Percentiles rank a stretch among this genome's conserved stretches.
Evolutionary conservation across 768 basidiomycete species (phyloP).

Genomic region (Mycena albidolilacea): DNA sequence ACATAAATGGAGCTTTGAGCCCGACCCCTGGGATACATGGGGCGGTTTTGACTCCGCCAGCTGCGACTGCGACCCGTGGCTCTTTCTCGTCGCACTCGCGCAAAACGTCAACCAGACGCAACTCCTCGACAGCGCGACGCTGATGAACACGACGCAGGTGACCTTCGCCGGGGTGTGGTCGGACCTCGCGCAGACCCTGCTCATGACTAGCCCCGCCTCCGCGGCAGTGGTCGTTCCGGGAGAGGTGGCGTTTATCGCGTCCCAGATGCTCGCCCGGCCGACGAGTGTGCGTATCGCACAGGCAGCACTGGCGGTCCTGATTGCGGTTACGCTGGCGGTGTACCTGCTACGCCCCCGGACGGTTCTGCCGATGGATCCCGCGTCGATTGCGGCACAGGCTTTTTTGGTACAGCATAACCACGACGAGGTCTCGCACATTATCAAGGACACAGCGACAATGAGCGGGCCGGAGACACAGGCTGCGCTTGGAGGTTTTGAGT

Average conservation of each 20-base stretch:
- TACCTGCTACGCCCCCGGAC: conserved; percentile 8
- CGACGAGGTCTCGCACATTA: not conserved
- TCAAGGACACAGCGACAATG: conserved; percentile 11
- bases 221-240: not conserved
- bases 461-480: not conserved
- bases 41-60: not conserved
- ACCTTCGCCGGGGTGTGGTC: not conserved
- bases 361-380: conserved; percentile 13
- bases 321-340: not conserved
- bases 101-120: not conserved
- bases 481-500: conserved; percentile 5
- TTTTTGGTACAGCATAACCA: not conserved
- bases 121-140: not conserved
- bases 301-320: not conserved
- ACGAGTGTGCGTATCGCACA: conserved; percentile 26
- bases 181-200: not conserved
- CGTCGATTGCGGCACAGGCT: conserved; percentile 15
- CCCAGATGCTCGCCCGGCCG: conserved; percentile 1
- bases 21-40: not conserved
- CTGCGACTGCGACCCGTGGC: conserved; percentile 10
- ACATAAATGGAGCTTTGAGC: not conserved
- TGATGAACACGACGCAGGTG: not conserved
- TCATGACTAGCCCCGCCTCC: not conserved
- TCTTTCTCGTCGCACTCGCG: conserved; percentile 7
- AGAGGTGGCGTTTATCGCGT: not conserved